Evolutionary conservation across 345 rosid genomes (phyloP).

Genomic region (Syzygium jambos): DNA sequence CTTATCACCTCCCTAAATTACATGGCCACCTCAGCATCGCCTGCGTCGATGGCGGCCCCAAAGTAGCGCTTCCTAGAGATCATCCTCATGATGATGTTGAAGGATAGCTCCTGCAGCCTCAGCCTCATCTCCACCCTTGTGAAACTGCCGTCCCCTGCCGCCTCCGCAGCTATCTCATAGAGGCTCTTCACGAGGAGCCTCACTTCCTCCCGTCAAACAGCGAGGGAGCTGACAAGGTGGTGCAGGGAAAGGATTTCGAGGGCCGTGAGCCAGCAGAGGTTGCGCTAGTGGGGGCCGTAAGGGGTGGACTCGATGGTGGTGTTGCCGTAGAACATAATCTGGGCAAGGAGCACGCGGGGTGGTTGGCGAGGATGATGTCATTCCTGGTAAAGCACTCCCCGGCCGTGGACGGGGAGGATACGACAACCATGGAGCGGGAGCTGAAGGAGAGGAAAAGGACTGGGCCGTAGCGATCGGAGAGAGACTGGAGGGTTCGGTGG

Average conservation of each 20-base stretch:
- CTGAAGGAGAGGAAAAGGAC: slow-evolving; percentile 11
- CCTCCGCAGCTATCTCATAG: background rate
- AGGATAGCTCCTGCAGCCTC: slow-evolving; percentile 1
- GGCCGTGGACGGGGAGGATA: slow-evolving; percentile 14
- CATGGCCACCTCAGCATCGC: background rate
- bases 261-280: slow-evolving; percentile 6
- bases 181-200: background rate
- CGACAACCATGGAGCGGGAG: background rate
- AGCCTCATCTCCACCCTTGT: background rate
- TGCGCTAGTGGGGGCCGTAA: slow-evolving; percentile 11
- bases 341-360: background rate
- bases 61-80: slow-evolving; percentile 3
- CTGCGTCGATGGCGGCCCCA: background rate
- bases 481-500: slow-evolving; percentile 8
- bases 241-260: slow-evolving; percentile 10
- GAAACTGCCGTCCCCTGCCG: background rate
- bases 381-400: slow-evolving; percentile 24
- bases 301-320: background rate
- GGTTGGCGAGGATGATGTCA: slow-evolving; percentile 16
- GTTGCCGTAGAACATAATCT: background rate
- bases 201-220: background rate
- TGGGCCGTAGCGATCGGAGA: background rate
- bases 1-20: background rate
- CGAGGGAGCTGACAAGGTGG: background rate
- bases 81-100: slow-evolving; percentile 11